Base-by-base conservation (phyloP, 495 filamentous ascomycete genomes). In the Penicillium paradoxum region DNA sequence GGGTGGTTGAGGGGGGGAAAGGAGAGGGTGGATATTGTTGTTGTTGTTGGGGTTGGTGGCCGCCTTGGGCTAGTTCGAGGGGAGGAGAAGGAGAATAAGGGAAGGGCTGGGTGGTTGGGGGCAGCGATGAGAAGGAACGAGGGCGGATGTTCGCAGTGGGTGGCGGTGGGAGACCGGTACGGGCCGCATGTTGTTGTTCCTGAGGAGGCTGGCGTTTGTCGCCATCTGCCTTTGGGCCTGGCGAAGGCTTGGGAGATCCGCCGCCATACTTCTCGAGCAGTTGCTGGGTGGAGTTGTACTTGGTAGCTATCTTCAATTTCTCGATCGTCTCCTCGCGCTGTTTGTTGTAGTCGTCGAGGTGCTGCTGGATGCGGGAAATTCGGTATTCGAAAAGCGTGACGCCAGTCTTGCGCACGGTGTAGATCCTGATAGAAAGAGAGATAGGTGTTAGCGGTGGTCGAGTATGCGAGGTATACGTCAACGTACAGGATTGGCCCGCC, bases 191-290 rank as follows among this genome's bases (percentile, higher is more conserved):
- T 21, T 57, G 65, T 27, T 55, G 57, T 13, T 53, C 56, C 29
- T 62, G 49, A 6, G 37, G 49, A 36, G 56, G 29, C 45, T 67
- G 69, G 8, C 49, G 48, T 37, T 65, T 64, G 36, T 62, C 58
- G 41, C 46, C 39, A 30, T 34, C 60, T 44, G 57, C 52, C 53
- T 78, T 75, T 30, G 66, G 58, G 52, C 72, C 58, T 49, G 73
- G 57, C 0, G 56, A 63, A 53, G 83, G 66, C 63, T 73, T 71
- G 0, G 74, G 76, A 15, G 80, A 74, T 33, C 79, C 73, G 25
- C 82, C 88, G 33, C 89, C 91, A 66, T 98, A 98, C 63, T 96
- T 98, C 62, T 97, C 88, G 2, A 98, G 81, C 45, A 98, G 71
- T 60, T 96, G 83, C 63, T 95, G 87, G 14, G 93, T 98, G 6